Percentiles rank a stretch among this genome's conserved stretches.
phyloP scores from a whole-genome alignment of 1,139 yeast genomes.

The Scheffersomyces parashehatae region DNA sequence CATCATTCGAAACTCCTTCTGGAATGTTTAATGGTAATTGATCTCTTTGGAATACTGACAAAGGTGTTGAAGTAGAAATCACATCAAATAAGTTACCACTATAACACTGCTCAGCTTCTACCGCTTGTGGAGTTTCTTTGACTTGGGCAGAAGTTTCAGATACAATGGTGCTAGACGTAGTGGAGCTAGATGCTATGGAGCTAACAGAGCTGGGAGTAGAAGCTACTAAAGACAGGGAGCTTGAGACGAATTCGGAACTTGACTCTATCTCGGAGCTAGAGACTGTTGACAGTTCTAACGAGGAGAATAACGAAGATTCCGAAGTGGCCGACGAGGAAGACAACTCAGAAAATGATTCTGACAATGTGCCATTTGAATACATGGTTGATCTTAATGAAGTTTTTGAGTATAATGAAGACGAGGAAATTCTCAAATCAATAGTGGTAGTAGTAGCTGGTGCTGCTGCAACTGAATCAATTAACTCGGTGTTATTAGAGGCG shows the following conservation, averaged over 20 bases:
- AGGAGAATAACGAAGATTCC: neutral
- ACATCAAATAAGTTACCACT: slow-evolving; percentile 42
- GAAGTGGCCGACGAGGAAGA: neutral
- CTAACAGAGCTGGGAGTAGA: slow-evolving; percentile 1
- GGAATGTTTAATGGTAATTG: slow-evolving; percentile 54
- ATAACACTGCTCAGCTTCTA: slow-evolving; percentile 4
- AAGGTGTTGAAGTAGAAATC: slow-evolving; percentile 52
- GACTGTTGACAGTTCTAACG: too few species aligned
- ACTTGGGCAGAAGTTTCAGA: slow-evolving; percentile 1
- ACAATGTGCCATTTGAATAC: too few species aligned
- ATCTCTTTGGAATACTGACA: slow-evolving; percentile 47
- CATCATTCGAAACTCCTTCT: slow-evolving; percentile 44
- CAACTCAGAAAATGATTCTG: too few species aligned
- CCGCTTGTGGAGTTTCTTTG: neutral
- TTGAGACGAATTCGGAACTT: neutral
- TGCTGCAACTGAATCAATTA: neutral
- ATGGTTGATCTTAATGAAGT: too few species aligned
- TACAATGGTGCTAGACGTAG: slow-evolving; percentile 1
- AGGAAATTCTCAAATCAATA: slow-evolving; percentile 12
- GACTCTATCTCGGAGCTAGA: neutral
- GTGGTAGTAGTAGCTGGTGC: slow-evolving; percentile 3
- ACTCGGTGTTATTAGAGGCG: too few species aligned
- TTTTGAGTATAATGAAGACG: neutral
- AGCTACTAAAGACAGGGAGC: neutral
- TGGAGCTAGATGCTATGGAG: slow-evolving; percentile 1